Percentiles rank a stretch among this genome's conserved stretches.
These are phyloP conservation scores for Trichosporon ovoides DNA, from an alignment of 1,284 basidiomycete species.

Conservation along the genomic window DNA sequence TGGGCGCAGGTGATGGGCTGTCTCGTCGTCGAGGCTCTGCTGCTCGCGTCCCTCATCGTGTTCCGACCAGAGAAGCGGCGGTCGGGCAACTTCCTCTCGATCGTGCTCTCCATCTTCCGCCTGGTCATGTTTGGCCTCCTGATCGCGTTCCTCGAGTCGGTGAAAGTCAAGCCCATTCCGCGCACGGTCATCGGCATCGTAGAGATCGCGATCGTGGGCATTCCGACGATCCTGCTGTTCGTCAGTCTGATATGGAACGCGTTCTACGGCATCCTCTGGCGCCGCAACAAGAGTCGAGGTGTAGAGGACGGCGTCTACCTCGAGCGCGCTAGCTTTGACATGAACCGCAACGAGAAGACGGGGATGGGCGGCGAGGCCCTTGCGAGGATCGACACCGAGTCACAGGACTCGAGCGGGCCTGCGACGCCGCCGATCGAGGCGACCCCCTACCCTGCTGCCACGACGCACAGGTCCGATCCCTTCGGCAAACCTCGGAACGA, in stretches of 20 bases:
- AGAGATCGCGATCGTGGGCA: slow-evolving; percentile 44
- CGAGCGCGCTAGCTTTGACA: slow-evolving; percentile 18
- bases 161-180: slow-evolving; percentile 40
- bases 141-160: slow-evolving; percentile 44
- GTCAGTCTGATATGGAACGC: slow-evolving; percentile 77
- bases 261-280: slow-evolving; percentile 45
- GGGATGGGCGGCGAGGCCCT: background rate
- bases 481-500: too few relatives aligned
- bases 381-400: background rate
- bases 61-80: slow-evolving; percentile 51
- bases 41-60: slow-evolving; percentile 57
- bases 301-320: slow-evolving; percentile 46
- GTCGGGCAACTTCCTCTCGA: slow-evolving; percentile 47
- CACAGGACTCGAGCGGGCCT: background rate
- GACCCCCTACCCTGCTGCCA: background rate
- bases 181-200: slow-evolving; percentile 47
- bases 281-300: slow-evolving; percentile 32
- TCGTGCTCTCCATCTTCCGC: slow-evolving; percentile 38
- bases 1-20: slow-evolving; percentile 67
- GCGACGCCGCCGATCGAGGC: background rate
- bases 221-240: slow-evolving; percentile 54
- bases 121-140: slow-evolving; percentile 44
- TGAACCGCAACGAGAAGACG: background rate
- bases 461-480: background rate
- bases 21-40: slow-evolving; percentile 61